Percentiles rank a stretch among this genome's conserved stretches.
phyloP scores from a whole-genome alignment of 257 asterid species.

The Solanum commersonii region DNA sequence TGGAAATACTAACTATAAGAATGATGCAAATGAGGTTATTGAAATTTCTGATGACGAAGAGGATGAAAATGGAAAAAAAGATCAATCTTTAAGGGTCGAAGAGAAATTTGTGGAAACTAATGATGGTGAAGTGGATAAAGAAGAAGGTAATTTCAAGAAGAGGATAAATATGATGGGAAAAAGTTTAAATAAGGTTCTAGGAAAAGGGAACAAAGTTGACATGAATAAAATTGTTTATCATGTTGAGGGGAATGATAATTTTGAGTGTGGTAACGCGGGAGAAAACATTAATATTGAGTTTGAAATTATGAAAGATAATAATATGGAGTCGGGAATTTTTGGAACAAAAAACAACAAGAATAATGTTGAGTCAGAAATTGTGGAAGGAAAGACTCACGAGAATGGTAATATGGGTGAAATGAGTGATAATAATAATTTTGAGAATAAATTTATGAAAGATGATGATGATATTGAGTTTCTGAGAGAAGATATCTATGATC shows the following conservation, averaged over 20 bases:
- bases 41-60: conserved; percentile 6
- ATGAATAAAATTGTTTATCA: neutral
- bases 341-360: neutral
- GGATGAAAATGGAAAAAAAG: neutral
- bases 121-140: neutral
- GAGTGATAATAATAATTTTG: neutral
- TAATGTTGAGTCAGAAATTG: neutral
- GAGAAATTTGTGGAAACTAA: neutral
- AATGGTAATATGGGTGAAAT: neutral
- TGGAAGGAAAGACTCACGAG: neutral
- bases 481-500: neutral
- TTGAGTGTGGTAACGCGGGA: neutral
- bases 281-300: neutral
- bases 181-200: conserved; percentile 34
- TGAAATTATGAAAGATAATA: neutral
- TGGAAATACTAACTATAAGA: neutral
- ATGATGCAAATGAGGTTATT: neutral
- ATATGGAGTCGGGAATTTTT: neutral
- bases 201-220: conserved; percentile 28
- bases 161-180: conserved; percentile 29
- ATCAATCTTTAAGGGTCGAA: neutral
- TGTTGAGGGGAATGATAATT: neutral
- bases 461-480: neutral
- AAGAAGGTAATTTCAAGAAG: neutral
- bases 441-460: neutral